These are phyloP conservation scores for Chionographis japonica DNA, from an alignment of 106 monocot species.

Conservation along the genomic window DNA sequence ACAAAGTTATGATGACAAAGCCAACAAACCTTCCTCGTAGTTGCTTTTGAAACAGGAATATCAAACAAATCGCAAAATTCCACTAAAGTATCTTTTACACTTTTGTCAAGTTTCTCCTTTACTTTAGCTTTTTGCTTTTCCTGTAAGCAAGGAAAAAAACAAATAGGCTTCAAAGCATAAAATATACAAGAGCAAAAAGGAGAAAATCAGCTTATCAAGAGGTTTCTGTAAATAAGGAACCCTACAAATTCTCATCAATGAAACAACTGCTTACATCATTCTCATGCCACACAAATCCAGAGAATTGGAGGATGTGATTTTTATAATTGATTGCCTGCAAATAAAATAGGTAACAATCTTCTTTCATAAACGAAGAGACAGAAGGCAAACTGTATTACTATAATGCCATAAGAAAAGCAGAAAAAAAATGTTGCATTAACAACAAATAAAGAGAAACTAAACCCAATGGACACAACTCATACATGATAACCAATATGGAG, in stretches of 20 bases:
- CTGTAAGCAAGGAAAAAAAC: slow-evolving; percentile 17
- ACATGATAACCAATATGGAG: no score
- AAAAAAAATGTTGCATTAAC: no score
- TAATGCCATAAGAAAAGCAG: no score
- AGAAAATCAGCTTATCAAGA: neutral
- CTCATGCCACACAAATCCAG: slow-evolving; percentile 90
- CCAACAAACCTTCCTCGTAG: slow-evolving; percentile 47
- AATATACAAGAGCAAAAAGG: neutral
- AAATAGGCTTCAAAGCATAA: neutral
- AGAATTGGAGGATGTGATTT: slow-evolving; percentile 72
- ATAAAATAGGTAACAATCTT: slow-evolving; percentile 4
- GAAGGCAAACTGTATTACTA: no score
- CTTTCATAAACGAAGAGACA: neutral
- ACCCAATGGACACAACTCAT: no score
- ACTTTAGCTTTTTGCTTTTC: slow-evolving; percentile 58
- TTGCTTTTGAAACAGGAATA: slow-evolving; percentile 51
- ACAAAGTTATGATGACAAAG: neutral
- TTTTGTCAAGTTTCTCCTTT: slow-evolving; percentile 71
- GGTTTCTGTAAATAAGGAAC: neutral
- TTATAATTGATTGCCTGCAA: slow-evolving; percentile 65
- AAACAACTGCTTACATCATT: slow-evolving; percentile 48
- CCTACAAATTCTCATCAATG: neutral
- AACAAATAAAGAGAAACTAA: no score
- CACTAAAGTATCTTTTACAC: slow-evolving; percentile 44
- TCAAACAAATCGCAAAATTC: slow-evolving; percentile 74